A percentile compares a stretch with the other conserved stretches of the same genome.
Evolutionary conservation across 164 flowering plant species (phyloP).

Genomic region (Hamamelis virginiana): DNA sequence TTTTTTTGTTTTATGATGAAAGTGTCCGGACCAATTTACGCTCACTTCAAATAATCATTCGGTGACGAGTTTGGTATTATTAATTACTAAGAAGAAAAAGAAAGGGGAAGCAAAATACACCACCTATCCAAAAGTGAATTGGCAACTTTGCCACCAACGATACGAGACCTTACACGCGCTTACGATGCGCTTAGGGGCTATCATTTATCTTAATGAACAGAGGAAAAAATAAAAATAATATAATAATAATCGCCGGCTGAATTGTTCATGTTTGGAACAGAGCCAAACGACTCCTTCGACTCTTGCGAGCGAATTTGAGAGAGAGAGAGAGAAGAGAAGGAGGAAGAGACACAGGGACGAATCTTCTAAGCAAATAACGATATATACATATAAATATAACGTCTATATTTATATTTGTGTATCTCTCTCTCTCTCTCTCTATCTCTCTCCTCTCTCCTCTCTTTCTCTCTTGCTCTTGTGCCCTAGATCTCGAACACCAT

Average conservation of each 20-base stretch:
- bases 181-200: too few species aligned
- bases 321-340: background rate
- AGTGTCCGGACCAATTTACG: too few species aligned
- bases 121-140: too few species aligned
- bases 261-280: conserved; percentile 13
- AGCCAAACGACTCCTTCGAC: conserved; percentile 7
- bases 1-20: too few species aligned
- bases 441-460: background rate
- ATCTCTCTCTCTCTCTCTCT: background rate
- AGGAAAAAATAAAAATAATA: too few species aligned
- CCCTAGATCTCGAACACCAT: conserved; percentile 28
- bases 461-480: conserved; percentile 5
- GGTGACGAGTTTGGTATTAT: too few species aligned
- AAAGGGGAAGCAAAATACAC: too few species aligned
- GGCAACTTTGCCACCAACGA: too few species aligned
- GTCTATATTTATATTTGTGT: background rate
- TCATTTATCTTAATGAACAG: background rate
- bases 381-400: background rate
- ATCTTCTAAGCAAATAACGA: background rate
- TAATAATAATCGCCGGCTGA: conserved; percentile 20
- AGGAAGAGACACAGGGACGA: background rate
- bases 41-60: too few species aligned
- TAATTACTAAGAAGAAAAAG: too few species aligned
- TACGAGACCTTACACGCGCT: too few species aligned
- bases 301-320: background rate